Base-by-base conservation (phyloP, 1,139 yeast species). In the Diutina siamensis region DNA sequence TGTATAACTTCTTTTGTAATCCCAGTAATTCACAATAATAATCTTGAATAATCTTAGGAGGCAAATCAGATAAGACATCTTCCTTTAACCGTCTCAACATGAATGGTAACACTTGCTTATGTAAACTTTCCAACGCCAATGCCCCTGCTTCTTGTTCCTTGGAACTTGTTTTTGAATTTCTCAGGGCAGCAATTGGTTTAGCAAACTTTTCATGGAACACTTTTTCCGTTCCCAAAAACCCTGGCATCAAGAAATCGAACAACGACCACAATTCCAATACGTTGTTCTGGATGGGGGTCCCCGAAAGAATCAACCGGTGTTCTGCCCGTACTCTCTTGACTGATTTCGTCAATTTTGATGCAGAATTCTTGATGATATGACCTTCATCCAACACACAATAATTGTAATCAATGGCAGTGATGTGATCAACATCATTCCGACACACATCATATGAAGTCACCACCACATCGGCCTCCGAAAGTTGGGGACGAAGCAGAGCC, bases 321-420 rank as follows among this genome's bases (percentile, higher is more conserved):
- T 89, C 89, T 1, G 98, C 94, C 49, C 73, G 71, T 27, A 92
- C 68, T 50, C 73, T 68, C 59, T 92, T 94, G 12, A 92, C 97
- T 1, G 96, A 81, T 56, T 83, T 84, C 1, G 97, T 83, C 47
- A 94, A 70, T 60, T 89, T 92, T 0, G 97, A 86, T 45, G 79
- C 73, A 0, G 97, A 80, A 60, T 92, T 94, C 65, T 92, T 92
- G 57, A 94, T 92, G 46, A 92, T 88, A 62, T 94, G 99, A 35
- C 99, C 99, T 66, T 94, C 99, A 64, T 94, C 99, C 52, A 94
- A 66, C 7, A 92, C 95, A 67, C 97, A 92, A 58, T 94, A 94
- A 61, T 94, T 92, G 69, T 83, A 94, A 57, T 82, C 85, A 52
- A 72, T 74, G 2, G 65, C 62, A 1, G 77, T 61, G 34, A 94